Evolutionary conservation across 148 eudicot species (phyloP), one percentile per base, ranked within the genome.

Genomic region (Limonium bicolor): DNA sequence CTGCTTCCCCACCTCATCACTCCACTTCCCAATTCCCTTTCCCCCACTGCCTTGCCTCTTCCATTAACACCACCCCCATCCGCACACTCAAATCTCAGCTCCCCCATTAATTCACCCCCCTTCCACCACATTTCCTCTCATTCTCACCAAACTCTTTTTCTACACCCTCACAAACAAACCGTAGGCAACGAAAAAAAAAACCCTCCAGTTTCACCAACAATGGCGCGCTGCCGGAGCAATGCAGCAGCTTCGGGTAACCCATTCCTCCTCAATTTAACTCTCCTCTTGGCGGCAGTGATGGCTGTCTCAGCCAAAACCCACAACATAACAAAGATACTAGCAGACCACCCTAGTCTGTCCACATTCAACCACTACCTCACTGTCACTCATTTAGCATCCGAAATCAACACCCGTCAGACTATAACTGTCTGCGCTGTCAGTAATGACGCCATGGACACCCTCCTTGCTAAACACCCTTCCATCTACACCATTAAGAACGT

Each of bases 301-400:
- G n/a, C 54, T 51, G 19, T 41, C 32, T 7, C 33, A 29, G 0
- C 39, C 58, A 13, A 20, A 33, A 16, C 50, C 41, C 74, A 71
- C 71, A 86, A 86, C 72, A 78, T 86, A 43, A 82, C 96, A 22
- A 58, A 63, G 1, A 69, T 86, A 15, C 73, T 86, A 20, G 38
- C 68, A 9, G 20, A 27, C 3, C 65, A 65, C 66, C 77, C 94
- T 0, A 65, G 73, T 22, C 62, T 72, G 56, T 41, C 56, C 49
- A 50, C 47, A 2, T 86, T 70, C 66, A 74, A 67, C 65, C 38
- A 21, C 36, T 69, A 67, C 61, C 77, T 86, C 21, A 23, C 82
- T 28, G 61, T 56, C 20, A 86, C 96, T 0, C 75, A 68, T 15
- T 94, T 82, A 59, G 72, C 65, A 47, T 81, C 78, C 56, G 96